These are phyloP conservation scores for Echium plantagineum DNA, from an alignment of 257 asterid species.

Conservation along the genomic window DNA sequence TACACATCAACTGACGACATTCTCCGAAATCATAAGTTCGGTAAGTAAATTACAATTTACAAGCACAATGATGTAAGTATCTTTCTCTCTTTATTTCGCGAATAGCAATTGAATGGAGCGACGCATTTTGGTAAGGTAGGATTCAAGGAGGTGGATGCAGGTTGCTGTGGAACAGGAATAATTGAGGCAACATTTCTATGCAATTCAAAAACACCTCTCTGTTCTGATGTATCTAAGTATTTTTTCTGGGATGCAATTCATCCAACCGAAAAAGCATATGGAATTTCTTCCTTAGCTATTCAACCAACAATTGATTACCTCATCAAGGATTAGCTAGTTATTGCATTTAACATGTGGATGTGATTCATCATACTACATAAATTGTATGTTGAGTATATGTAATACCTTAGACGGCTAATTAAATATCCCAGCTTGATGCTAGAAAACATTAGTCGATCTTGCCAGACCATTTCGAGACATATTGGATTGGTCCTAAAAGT, in stretches of 20 bases:
- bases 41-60: constrained; percentile 30
- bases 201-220: constrained; percentile 33
- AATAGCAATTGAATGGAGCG: too few species aligned
- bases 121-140: constrained; percentile 12
- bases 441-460: too few species aligned
- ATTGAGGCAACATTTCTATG: constrained; percentile 46
- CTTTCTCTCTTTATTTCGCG: too few species aligned
- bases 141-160: constrained; percentile 43
- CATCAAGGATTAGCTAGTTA: constrained; percentile 7
- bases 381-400: too few species aligned
- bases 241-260: constrained; percentile 74
- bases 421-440: too few species aligned
- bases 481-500: too few species aligned
- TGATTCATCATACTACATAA: too few species aligned
- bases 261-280: constrained; percentile 43
- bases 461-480: too few species aligned
- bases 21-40: constrained; percentile 25
- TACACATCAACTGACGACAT: constrained; percentile 34
- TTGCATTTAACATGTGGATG: too few species aligned
- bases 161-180: constrained; percentile 76
- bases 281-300: constrained; percentile 22
- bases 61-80: too few species aligned
- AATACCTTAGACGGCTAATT: too few species aligned
- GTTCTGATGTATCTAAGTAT: constrained; percentile 42
- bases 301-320: constrained; percentile 35